Base-by-base conservation (phyloP, 2,329 filamentous ascomycete genomes). In the Stagonosporopsis tanaceti region DNA sequence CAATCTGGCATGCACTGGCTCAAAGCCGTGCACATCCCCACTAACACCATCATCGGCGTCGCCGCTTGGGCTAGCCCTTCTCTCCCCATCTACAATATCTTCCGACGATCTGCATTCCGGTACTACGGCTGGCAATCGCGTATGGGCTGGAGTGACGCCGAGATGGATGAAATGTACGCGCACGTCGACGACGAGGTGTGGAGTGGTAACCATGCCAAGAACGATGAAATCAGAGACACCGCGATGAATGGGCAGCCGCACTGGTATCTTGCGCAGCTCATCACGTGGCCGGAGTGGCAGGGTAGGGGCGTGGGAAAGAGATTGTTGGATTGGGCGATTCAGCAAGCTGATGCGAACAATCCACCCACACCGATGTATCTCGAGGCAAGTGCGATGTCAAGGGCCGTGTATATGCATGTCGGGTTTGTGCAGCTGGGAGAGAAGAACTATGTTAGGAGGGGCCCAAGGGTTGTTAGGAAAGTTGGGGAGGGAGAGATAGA, bases 211-310 rank as follows among this genome's bases (percentile, higher is more conserved):
- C 54, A 69, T n/a, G 58, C 7, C 0, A 59, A 51, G 2, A 47
- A 69, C 24, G 73, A 76, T 35, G 56, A 50, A 2, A 25, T 55
- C 2, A 53, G 72, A 30, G 44, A 25, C 11, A 54, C 62, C 6
- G 22, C 68, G 2, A 9, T 72, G 25, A 57, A 56, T 0, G 66
- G 61, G 0, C 61, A 74, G 20, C 37, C 41, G 56, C 72, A 76
- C 56, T 76, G 73, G 73, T 73, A 65, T 64, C 64, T 76, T 9
- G 66, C 64, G 42, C 61, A 67, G 24, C 34, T 76, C n/a, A 39
- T 70, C 4, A 69, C 63, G 6, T 74, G 57, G 61, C 72, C 72
- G 0, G 65, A 70, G 45, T 74, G 46, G 32, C 73, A 73, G 55
- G 70, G 71, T 0, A 59, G 59, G 14, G 73, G 73, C 0, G 66